Conservation (phyloP, 2,329 filamentous ascomycete genomes). For the Hypoxylon sp. region DNA sequence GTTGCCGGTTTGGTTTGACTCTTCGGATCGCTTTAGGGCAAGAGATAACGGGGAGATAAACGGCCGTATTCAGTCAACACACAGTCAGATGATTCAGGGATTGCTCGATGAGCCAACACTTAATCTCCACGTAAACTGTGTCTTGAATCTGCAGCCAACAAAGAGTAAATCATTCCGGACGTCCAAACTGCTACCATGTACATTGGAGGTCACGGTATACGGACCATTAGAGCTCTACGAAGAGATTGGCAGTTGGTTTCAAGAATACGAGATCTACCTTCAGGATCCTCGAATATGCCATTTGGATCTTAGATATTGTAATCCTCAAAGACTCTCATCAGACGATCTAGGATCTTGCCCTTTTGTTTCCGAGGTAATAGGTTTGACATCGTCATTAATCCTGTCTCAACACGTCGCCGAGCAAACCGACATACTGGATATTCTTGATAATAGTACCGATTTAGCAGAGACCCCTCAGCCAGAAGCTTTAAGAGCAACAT, state of each 20-base stretch:
- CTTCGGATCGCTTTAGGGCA: background rate
- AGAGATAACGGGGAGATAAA: background rate
- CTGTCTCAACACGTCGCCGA: background rate
- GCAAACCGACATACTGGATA: background rate
- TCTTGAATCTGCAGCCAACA: background rate
- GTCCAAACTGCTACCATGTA: background rate
- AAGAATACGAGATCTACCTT: constrained; percentile 3
- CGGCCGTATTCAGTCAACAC: background rate
- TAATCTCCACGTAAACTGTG: background rate
- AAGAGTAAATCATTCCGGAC: background rate
- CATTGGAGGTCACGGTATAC: background rate
- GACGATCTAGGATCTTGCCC: background rate
- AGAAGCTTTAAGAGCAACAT: background rate
- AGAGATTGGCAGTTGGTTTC: background rate
- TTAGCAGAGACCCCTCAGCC: background rate
- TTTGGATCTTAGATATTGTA: background rate
- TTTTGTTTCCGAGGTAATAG: background rate
- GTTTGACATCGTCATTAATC: background rate
- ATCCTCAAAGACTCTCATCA: constrained; percentile 1
- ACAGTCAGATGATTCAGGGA: background rate
- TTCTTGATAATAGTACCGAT: background rate
- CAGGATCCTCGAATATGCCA: background rate
- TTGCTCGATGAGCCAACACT: background rate
- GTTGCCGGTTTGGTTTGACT: background rate
- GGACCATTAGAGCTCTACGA: background rate